Percentiles rank a stretch among this genome's conserved stretches.
Conservation (phyloP, 1,284 basidiomycete genomes). For the Moesziomyces parantarcticus region DNA sequence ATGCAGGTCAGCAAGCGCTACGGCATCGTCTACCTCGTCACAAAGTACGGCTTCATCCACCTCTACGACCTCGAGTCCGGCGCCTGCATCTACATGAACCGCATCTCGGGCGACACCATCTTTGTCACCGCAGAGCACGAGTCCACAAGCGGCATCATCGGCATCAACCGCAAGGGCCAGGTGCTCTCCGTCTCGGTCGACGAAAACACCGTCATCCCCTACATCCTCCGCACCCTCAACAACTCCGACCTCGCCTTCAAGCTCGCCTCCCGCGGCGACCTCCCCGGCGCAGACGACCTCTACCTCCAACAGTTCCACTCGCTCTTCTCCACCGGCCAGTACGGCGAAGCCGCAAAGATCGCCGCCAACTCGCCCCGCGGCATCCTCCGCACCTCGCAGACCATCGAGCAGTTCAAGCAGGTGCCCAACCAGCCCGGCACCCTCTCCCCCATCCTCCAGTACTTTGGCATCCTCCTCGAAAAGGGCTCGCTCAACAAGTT, state of each 20-base stretch:
- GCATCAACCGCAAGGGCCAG: slow-evolving; percentile 99
- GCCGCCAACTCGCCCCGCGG: slow-evolving; percentile 97
- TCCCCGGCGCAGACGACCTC: slow-evolving; percentile 97
- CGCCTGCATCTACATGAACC: slow-evolving; percentile 99
- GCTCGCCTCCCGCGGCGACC: slow-evolving; percentile 93
- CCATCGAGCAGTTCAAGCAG: slow-evolving; percentile 98
- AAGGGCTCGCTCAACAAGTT: slow-evolving; percentile 97
- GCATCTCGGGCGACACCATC: slow-evolving; percentile 98
- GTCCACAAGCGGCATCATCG: slow-evolving; percentile 92
- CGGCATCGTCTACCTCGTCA: slow-evolving; percentile 96
- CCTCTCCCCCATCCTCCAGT: slow-evolving; percentile 95
- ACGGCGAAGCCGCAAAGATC: slow-evolving; percentile 95
- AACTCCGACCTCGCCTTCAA: slow-evolving; percentile 99
- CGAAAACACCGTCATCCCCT: slow-evolving; percentile 94
- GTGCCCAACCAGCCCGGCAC: slow-evolving; percentile 90
- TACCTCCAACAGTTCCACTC: slow-evolving; percentile 96
- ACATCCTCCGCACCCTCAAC: slow-evolving; percentile 91
- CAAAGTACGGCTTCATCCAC: slow-evolving; percentile 99
- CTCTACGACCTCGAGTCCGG: slow-evolving; percentile 99
- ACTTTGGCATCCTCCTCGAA: slow-evolving; percentile 97
- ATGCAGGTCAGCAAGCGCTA: slow-evolving; percentile 99
- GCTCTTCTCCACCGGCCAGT: slow-evolving; percentile 90
- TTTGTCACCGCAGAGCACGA: slow-evolving; percentile 98
- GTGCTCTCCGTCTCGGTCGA: slow-evolving; percentile 97
- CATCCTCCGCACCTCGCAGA: slow-evolving; percentile 91